Base-by-base conservation (phyloP, 345 rosid species). In the Heritiera littoralis region DNA sequence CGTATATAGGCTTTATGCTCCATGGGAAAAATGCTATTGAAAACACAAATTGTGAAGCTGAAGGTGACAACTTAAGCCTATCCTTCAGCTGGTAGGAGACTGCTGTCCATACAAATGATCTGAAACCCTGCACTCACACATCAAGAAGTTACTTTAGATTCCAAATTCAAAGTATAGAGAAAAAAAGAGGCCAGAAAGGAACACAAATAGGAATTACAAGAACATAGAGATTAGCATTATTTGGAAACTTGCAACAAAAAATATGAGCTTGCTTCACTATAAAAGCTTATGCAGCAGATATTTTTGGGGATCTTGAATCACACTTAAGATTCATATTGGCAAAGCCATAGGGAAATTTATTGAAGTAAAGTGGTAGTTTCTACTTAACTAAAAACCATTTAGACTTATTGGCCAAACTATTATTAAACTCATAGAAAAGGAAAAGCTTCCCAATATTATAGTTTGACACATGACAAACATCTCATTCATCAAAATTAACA, bases 61-160 rank as follows among this genome's bases (percentile, higher is more conserved):
- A 94, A 48, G 98, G 99, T 11, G 99, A 94, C 88, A 96, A 85
- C 80, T 87, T 88, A 77, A 94, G 95, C 85, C 76, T 84, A 84
- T 96, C 99, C 81, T 96, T 96, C 23, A 96, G 87, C 88, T 90
- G 99, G 84, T 96, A 96, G 0, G 99, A 96, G 85, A 96, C 97
- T 8, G 97, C 97, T 38, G 99, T 94, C 98, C 99, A 94, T 38
- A 92, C 99, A 75, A 96, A 94, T 72, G 99, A 94, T 83, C 98
- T 87, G 87, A 96, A 96, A 84, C 99, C 98, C 99, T 96, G 83
- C 63, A 83, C 51, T 66, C 70, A 78, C 40, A 81, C 56, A 58
- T n/a, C 70, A 66, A 35, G 7, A 66, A 66, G 20, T 28, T 63
- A 48, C 15, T 20, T 7, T 48, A 40, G 72, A 51, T 40, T 32